Conservation (phyloP, 1,139 yeast genomes). For the Blastobotrys malaysiensis region DNA sequence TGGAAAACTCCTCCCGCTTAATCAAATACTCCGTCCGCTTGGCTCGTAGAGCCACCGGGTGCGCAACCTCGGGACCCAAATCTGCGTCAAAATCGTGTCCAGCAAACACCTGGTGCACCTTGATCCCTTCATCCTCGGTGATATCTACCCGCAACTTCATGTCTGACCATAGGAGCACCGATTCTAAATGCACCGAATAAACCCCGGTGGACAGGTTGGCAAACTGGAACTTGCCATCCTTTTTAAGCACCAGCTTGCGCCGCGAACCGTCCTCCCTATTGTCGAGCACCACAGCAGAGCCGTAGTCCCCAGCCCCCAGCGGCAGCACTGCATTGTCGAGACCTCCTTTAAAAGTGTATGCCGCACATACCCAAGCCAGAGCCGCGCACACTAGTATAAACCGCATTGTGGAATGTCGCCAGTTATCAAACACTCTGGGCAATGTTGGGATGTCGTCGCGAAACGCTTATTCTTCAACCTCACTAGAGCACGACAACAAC, state of each 20-base stretch:
- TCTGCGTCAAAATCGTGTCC: constrained; percentile 28
- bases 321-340: not conserved
- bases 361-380: not conserved
- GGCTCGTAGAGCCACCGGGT: constrained; percentile 15
- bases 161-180: constrained; percentile 13
- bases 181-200: constrained; percentile 21
- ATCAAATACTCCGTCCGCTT: constrained; percentile 20
- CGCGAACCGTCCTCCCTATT: not conserved
- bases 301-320: not conserved
- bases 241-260: not conserved
- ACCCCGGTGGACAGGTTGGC: constrained; percentile 26
- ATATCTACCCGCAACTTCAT: constrained; percentile 27
- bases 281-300: not conserved
- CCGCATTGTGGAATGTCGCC: not conserved
- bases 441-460: not conserved
- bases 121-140: constrained; percentile 16
- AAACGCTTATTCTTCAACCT: not conserved
- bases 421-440: not conserved
- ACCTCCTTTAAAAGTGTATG: not conserved
- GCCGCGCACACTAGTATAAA: not conserved
- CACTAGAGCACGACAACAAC: not conserved
- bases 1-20: constrained; percentile 31
- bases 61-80: constrained; percentile 28
- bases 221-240: constrained; percentile 24
- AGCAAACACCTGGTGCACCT: constrained; percentile 24